A percentile compares a stretch with the other conserved stretches of the same genome.
Evolutionary conservation across 805 yeast species (phyloP).

Genomic region (Kuraishia ogatae): DNA sequence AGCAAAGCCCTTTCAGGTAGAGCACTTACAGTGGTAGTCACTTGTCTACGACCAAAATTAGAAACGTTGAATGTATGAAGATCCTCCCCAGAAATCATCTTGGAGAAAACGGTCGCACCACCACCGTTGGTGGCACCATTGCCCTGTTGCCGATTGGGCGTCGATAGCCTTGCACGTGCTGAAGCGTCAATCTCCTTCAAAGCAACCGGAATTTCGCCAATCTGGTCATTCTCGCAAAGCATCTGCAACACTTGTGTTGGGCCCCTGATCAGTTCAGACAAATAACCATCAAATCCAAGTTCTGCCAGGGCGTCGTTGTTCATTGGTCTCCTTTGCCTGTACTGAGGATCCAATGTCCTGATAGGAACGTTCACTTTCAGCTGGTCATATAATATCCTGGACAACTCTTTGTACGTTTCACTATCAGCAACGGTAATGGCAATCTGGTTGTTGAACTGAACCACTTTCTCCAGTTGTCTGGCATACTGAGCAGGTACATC

Average conservation of each 20-base stretch:
- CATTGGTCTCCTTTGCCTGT: constrained; percentile 7
- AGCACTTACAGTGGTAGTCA: constrained; percentile 32
- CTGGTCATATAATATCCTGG: constrained; percentile 32
- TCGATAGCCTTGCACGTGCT: constrained; percentile 26
- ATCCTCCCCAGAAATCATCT: constrained; percentile 52
- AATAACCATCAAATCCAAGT: constrained; percentile 74
- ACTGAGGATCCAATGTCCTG: constrained; percentile 30
- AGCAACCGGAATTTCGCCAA: constrained; percentile 58
- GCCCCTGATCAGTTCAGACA: constrained; percentile 65
- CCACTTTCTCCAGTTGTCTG: constrained; percentile 45
- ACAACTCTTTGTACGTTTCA: constrained; percentile 37
- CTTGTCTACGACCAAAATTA: constrained; percentile 52
- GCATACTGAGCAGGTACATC: constrained; percentile 45
- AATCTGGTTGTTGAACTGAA: constrained; percentile 42
- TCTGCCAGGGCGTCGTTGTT: constrained; percentile 24
- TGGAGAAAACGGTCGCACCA: constrained; percentile 39
- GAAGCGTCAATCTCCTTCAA: constrained; percentile 30
- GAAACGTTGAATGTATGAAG: constrained; percentile 47
- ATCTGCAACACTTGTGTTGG: constrained; percentile 64
- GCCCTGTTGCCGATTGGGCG: constrained; percentile 14
- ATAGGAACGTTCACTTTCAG: constrained; percentile 40
- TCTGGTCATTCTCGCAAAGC: constrained; percentile 48
- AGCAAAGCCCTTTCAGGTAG: constrained; percentile 16
- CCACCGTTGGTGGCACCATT: constrained; percentile 6
- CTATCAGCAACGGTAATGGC: constrained; percentile 57